phyloP scores from a whole-genome alignment of 1,284 basidiomycete genomes.

The Golubevia sp. region DNA sequence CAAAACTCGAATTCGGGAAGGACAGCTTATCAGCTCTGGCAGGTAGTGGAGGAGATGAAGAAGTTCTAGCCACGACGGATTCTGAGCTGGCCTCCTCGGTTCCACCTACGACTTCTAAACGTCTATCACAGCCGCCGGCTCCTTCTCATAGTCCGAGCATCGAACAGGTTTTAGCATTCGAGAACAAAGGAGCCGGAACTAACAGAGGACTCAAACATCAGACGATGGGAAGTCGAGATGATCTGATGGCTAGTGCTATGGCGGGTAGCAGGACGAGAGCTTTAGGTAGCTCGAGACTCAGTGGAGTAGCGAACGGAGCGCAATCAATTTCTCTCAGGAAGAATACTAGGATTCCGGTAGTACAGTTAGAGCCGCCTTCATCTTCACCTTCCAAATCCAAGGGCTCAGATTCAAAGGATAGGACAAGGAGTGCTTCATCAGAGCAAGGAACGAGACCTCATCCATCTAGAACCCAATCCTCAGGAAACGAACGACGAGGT shows the following conservation, averaged over 20 bases:
- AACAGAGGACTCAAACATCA: background rate
- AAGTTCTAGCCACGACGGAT: background rate
- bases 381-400: background rate
- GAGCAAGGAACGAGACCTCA: background rate
- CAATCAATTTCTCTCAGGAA: background rate
- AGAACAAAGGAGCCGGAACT: background rate
- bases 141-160: slow-evolving; percentile 10
- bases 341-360: background rate
- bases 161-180: slow-evolving; percentile 12
- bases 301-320: background rate
- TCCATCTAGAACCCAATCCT: background rate
- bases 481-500: background rate
- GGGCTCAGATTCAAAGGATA: background rate
- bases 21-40: slow-evolving; percentile 4
- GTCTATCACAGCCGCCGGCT: slow-evolving; percentile 4
- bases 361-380: background rate
- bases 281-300: background rate
- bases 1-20: slow-evolving; percentile 1
- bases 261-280: background rate
- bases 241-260: background rate
- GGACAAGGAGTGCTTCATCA: too few relatives aligned
- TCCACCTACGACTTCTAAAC: background rate
- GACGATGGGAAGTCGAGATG: background rate
- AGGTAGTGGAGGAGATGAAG: background rate
- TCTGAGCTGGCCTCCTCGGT: background rate